Conservation (phyloP, 1,284 basidiomycete genomes). For the Boletus holoroseus region DNA sequence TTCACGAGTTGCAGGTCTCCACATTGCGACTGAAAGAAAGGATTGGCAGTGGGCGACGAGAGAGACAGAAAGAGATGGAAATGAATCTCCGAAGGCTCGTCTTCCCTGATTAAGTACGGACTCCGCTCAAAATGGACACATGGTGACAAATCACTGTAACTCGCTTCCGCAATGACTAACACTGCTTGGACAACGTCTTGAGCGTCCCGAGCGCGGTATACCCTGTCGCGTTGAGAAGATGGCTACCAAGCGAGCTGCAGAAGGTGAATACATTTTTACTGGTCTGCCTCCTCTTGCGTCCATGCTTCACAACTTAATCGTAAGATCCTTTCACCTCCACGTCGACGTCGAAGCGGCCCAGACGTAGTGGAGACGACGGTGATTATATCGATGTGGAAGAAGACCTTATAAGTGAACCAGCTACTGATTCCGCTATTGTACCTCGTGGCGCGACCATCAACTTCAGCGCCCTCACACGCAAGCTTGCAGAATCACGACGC, state of each 20-base stretch:
- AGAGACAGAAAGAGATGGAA: constrained; percentile 22
- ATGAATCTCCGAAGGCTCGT: constrained; percentile 34
- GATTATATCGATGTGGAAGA: constrained; percentile 55
- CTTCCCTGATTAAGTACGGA: constrained; percentile 23
- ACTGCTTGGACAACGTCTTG: background rate
- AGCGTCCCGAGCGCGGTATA: background rate
- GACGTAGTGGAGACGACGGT: constrained; percentile 43
- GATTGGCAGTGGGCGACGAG: constrained; percentile 6
- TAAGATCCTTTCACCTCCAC: constrained; percentile 24
- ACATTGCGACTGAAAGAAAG: constrained; percentile 53
- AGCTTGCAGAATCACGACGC: constrained; percentile 57
- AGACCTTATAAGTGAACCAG: constrained; percentile 45
- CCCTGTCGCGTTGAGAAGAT: constrained; percentile 9
- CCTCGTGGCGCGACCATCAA: constrained; percentile 74
- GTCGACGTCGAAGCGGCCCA: constrained; percentile 47
- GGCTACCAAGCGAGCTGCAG: constrained; percentile 27
- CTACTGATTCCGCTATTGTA: constrained; percentile 51
- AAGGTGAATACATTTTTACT: constrained; percentile 21
- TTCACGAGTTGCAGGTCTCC: constrained; percentile 81
- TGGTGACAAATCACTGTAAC: constrained; percentile 27
- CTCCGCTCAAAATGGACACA: constrained; percentile 32
- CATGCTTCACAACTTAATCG: constrained; percentile 1
- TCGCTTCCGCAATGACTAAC: constrained; percentile 4
- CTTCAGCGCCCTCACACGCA: constrained; percentile 72
- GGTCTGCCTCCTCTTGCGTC: background rate